Conservation (phyloP, 108 stramenopile species). For the Discostella stelligeroides region DNA sequence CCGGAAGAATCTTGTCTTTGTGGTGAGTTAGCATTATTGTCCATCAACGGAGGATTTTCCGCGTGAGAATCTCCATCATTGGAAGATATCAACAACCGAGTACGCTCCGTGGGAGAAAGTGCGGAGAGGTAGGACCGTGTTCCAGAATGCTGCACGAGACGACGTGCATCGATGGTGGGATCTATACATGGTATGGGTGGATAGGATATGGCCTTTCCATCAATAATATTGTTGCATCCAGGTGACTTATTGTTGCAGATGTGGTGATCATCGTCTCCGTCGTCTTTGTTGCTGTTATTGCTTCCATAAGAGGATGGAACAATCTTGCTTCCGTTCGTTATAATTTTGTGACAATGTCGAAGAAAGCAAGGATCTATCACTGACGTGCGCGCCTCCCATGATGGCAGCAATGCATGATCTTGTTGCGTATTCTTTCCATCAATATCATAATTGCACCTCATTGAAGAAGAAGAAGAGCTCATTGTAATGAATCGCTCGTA, state of each 20-base stretch:
- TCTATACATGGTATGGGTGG: conserved; percentile 79
- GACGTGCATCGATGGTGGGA: conserved; percentile 36
- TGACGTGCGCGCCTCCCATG: conserved; percentile 40
- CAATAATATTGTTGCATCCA: conserved; percentile 18
- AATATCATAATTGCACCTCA: no score
- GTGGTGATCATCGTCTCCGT: background rate
- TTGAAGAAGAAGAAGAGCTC: conserved; percentile 2
- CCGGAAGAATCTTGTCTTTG: conserved; percentile 10
- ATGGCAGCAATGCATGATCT: background rate
- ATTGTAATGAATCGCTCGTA: conserved; percentile 52
- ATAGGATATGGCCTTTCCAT: conserved; percentile 62
- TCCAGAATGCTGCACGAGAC: conserved; percentile 58
- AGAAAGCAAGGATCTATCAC: conserved; percentile 29
- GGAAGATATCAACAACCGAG: conserved; percentile 46
- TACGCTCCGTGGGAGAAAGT: conserved; percentile 60
- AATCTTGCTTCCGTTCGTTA: conserved; percentile 57
- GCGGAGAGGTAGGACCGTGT: conserved; percentile 61
- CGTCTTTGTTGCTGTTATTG: no score
- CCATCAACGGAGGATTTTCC: background rate
- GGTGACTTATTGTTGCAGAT: background rate
- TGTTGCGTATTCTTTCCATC: no score
- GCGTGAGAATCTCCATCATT: conserved; percentile 11
- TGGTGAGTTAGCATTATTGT: conserved; percentile 5
- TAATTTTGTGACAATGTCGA: conserved; percentile 6
- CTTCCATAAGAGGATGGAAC: conserved; percentile 57